Percentiles rank a stretch among this genome's conserved stretches.
These are phyloP conservation scores for Fusarium papillatum DNA, from an alignment of 2,329 filamentous ascomycete genomes.

Conservation along the genomic window DNA sequence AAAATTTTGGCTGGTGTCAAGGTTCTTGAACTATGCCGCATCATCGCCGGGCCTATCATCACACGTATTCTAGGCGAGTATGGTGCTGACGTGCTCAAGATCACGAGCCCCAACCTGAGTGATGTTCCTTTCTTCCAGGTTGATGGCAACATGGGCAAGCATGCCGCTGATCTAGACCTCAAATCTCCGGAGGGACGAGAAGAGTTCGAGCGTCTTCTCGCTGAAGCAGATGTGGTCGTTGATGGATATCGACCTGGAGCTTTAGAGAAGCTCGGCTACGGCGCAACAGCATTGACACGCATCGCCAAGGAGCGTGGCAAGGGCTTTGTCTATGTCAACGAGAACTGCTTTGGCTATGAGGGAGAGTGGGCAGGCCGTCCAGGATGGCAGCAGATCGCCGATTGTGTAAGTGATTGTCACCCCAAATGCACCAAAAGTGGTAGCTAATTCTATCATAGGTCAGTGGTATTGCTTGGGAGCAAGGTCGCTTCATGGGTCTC, in stretches of 20 bases:
- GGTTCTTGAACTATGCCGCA: constrained; percentile 81
- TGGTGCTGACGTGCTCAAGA: constrained; percentile 80
- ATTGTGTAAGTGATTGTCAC: constrained; percentile 60
- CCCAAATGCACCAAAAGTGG: background rate
- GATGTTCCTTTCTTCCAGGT: constrained; percentile 82
- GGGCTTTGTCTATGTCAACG: constrained; percentile 77
- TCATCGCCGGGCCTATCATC: constrained; percentile 83
- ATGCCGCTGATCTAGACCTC: constrained; percentile 73
- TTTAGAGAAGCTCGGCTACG: constrained; percentile 74
- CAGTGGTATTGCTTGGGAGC: constrained; percentile 71
- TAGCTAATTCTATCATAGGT: constrained; percentile 51
- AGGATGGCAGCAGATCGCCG: constrained; percentile 81
- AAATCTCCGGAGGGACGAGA: constrained; percentile 65
- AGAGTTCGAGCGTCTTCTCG: constrained; percentile 70
- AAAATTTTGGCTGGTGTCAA: constrained; percentile 71
- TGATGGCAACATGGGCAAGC: constrained; percentile 80
- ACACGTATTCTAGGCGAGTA: constrained; percentile 80
- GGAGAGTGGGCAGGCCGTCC: constrained; percentile 73
- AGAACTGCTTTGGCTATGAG: constrained; percentile 77
- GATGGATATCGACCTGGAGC: constrained; percentile 79
- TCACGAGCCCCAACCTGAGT: constrained; percentile 76
- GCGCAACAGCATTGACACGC: constrained; percentile 65
- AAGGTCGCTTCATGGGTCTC: constrained; percentile 72
- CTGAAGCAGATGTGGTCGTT: constrained; percentile 73
- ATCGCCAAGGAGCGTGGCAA: constrained; percentile 67